Evolutionary conservation across 352 stramenopile species (phyloP).

Genomic region (Globisporangium cylindrosporum): DNA sequence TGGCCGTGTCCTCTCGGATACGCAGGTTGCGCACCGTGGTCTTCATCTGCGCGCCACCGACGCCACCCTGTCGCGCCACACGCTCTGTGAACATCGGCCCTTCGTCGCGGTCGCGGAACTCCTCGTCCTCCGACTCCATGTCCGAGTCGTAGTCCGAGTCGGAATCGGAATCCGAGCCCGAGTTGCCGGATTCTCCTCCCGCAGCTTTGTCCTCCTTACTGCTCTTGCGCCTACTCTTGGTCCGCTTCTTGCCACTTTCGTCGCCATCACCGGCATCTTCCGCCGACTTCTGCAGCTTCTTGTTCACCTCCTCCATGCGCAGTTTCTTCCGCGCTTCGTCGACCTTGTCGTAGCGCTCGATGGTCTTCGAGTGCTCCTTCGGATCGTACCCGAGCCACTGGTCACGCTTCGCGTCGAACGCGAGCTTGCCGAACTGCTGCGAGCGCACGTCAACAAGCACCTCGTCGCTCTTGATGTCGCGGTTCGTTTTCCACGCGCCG

Average conservation of each 20-base stretch:
- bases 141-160: conserved; percentile 90
- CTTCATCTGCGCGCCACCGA: conserved; percentile 98
- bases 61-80: conserved; percentile 92
- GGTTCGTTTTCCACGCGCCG: conserved; percentile 91
- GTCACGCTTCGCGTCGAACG: conserved; percentile 98
- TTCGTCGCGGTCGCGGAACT: conserved; percentile 92
- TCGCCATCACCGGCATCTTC: background rate
- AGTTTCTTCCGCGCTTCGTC: conserved; percentile 75
- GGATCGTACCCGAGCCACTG: conserved; percentile 94
- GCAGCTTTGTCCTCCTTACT: conserved; percentile 15
- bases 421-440: conserved; percentile 91
- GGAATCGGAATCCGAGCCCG: conserved; percentile 68
- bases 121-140: conserved; percentile 86
- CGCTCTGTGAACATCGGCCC: conserved; percentile 93
- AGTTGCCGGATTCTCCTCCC: conserved; percentile 21
- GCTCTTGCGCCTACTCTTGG: conserved; percentile 26
- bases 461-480: conserved; percentile 86
- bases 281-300: conserved; percentile 49
- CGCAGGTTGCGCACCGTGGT: conserved; percentile 96
- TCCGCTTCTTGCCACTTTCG: conserved; percentile 38
- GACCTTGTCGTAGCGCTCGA: conserved; percentile 82
- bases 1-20: conserved; percentile 99
- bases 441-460: conserved; percentile 83
- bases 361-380: conserved; percentile 74
- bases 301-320: conserved; percentile 75